Percentiles rank a stretch among this genome's conserved stretches.
These are phyloP conservation scores for Cyclocybe cylindracea DNA, from an alignment of 768 basidiomycete species.

Conservation along the genomic window DNA sequence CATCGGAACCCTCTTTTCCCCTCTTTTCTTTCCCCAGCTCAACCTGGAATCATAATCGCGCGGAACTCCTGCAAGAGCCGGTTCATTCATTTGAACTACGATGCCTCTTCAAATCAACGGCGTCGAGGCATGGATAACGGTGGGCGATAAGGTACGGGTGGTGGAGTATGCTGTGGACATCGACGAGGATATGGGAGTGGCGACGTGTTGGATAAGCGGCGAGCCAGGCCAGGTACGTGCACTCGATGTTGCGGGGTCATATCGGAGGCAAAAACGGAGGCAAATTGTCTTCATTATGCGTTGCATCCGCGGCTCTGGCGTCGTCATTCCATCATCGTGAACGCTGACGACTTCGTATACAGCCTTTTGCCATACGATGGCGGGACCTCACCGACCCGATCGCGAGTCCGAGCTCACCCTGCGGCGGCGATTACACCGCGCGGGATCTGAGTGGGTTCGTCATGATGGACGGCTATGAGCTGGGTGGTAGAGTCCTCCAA, in stretches of 20 bases:
- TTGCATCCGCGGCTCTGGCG: slow-evolving; percentile 2
- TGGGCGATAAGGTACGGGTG: slow-evolving; percentile 26
- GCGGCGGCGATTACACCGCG: slow-evolving; percentile 4
- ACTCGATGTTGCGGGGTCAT: slow-evolving; percentile 2
- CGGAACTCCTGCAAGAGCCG: neutral
- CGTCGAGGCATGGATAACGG: slow-evolving; percentile 31
- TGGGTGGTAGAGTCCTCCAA: slow-evolving; percentile 29
- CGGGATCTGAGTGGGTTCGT: slow-evolving; percentile 30
- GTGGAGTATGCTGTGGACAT: slow-evolving; percentile 25
- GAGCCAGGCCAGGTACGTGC: slow-evolving; percentile 29
- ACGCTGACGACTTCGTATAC: slow-evolving; percentile 4
- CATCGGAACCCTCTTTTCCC: too few relatives aligned
- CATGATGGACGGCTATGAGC: slow-evolving; percentile 30
- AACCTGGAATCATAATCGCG: too few relatives aligned
- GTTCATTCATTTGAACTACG: neutral
- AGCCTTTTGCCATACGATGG: slow-evolving; percentile 32
- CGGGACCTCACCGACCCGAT: slow-evolving; percentile 23
- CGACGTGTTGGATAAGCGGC: slow-evolving; percentile 29
- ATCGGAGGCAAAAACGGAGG: neutral
- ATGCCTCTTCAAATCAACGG: slow-evolving; percentile 30
- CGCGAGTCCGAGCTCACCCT: slow-evolving; percentile 2
- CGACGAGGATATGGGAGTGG: slow-evolving; percentile 21
- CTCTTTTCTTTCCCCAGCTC: too few relatives aligned
- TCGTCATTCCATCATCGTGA: slow-evolving; percentile 5
- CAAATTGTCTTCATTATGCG: neutral